Evolutionary conservation across 208 protist species (phyloP), one percentile per base, ranked within the genome.

Genomic region (Plasmodiophora brassicae): DNA sequence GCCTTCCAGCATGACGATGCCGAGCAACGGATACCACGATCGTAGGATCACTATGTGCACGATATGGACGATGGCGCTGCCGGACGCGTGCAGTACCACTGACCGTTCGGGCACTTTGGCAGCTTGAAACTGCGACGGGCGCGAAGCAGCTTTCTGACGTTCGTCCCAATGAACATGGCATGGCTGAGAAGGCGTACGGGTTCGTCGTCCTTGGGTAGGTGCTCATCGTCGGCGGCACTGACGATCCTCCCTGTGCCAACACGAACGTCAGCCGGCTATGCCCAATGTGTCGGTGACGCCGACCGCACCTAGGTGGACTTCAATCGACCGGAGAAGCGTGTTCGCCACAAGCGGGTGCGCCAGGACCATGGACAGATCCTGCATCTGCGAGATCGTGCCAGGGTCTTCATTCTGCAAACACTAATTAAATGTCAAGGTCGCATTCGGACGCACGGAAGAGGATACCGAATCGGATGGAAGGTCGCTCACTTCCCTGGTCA

Each of bases 281-380:
- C 10, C 41, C 65, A 78, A 78, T 32, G 41, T 38, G 10, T 5
- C 20, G 65, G 41, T 78, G 14, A 78, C 20, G 65, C 5, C 32
- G 5, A 38, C n/a, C 14, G n/a, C 65, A 5, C 5, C 10, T 78
- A 78, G n/a, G 41, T 57, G 14, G 10, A 38, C 65, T 32, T 38
- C 5, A 32, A 32, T 32, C 32, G 65, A 78, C 10, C 65, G 65
- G 10, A 78, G n/a, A 38, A 78, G n/a, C 41, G n/a, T 5, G n/a
- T 78, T 78, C 10, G 65, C 41, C 10, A 78, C n/a, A 78, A 78
- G 41, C 32, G 65, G 65, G n/a, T 78, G 65, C 20, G 65, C 65
- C 5, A 78, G 10, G 5, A 78, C n/a, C 65, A 78, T 78, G 20
- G 65, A 78, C 20, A 78, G n/a, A 78, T 78, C 65, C n/a, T 78